A percentile compares a stretch with the other conserved stretches of the same genome.
phyloP scores from a whole-genome alignment of 768 basidiomycete genomes.

The Trichaptum fuscoviolaceum region DNA sequence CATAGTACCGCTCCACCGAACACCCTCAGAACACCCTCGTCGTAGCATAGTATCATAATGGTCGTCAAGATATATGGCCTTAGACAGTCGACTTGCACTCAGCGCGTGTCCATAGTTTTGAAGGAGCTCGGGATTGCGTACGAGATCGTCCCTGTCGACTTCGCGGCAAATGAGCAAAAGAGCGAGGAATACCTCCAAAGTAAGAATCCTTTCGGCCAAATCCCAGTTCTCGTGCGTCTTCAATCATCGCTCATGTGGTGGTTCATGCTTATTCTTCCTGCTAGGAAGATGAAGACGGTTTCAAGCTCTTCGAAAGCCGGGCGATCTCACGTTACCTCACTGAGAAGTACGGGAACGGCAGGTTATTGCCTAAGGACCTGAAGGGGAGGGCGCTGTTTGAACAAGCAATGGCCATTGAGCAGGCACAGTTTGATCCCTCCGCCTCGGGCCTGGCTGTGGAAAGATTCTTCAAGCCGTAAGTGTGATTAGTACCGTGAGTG shows the following conservation, averaged over 20 bases:
- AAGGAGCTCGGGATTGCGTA: slow-evolving; percentile 55
- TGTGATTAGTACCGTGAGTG: slow-evolving; percentile 6
- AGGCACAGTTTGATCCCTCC: slow-evolving; percentile 45
- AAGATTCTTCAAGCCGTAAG: slow-evolving; percentile 45
- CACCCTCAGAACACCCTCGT: no score
- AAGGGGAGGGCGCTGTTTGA: slow-evolving; percentile 35
- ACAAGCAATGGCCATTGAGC: slow-evolving; percentile 39
- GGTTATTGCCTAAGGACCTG: slow-evolving; percentile 43
- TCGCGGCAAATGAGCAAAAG: slow-evolving; percentile 44
- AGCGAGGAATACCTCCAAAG: slow-evolving; percentile 31
- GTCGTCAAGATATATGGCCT: slow-evolving; percentile 31
- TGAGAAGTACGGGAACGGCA: slow-evolving; percentile 46
- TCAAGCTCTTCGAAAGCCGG: slow-evolving; percentile 56
- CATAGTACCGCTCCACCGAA: no score
- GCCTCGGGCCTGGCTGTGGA: slow-evolving; percentile 40
- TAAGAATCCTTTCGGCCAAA: slow-evolving; percentile 60
- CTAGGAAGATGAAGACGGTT: slow-evolving; percentile 50
- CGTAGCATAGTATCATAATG: slow-evolving; percentile 23
- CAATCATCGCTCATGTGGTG: not conserved
- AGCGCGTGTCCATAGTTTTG: slow-evolving; percentile 43
- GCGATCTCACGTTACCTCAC: slow-evolving; percentile 58
- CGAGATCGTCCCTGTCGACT: slow-evolving; percentile 40
- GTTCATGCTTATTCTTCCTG: not conserved
- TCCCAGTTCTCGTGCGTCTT: slow-evolving; percentile 46
- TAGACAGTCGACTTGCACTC: slow-evolving; percentile 41